Percentiles rank a stretch among this genome's conserved stretches.
These are phyloP conservation scores for Yarrowia galli DNA, from an alignment of 1,139 yeast genomes.

Conservation along the genomic window DNA sequence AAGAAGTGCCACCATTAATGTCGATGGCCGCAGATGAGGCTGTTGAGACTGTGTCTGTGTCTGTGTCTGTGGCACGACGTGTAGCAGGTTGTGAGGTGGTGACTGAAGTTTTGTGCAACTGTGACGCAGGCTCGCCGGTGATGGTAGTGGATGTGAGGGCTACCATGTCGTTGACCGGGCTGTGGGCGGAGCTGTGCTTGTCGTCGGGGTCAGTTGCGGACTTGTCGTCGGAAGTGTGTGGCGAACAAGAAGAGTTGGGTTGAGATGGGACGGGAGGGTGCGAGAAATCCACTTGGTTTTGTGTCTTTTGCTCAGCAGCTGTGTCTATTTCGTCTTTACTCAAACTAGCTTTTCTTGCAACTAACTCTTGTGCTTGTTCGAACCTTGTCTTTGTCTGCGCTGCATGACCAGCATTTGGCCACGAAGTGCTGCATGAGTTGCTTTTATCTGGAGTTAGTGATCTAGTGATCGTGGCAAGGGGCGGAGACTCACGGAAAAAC, in stretches of 20 bases:
- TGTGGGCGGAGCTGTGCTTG: background rate
- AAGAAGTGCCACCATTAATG: background rate
- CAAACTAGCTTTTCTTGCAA: conserved; percentile 20
- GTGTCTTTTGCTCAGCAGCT: conserved; percentile 29
- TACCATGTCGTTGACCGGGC: conserved; percentile 23
- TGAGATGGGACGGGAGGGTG: background rate
- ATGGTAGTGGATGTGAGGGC: conserved; percentile 29
- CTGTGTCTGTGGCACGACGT: background rate
- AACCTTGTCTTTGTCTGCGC: conserved; percentile 33
- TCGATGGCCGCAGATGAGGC: background rate
- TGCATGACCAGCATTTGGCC: conserved; percentile 19
- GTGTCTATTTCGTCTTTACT: conserved; percentile 32
- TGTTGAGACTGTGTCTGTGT: too few species aligned
- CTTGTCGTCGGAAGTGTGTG: background rate
- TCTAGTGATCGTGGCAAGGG: conserved; percentile 36
- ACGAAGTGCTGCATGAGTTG: conserved; percentile 26
- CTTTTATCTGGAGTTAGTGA: conserved; percentile 38
- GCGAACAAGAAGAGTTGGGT: background rate
- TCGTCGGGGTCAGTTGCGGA: background rate
- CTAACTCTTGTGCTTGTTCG: conserved; percentile 21
- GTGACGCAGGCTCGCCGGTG: conserved; percentile 23
- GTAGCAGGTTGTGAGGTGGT: conserved; percentile 1
- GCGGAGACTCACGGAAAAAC: conserved; percentile 14
- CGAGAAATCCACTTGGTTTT: conserved; percentile 12
- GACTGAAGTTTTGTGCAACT: conserved; percentile 3